Conservation (phyloP, 352 stramenopile genomes). For the Hyaloperonospora brassicae region DNA sequence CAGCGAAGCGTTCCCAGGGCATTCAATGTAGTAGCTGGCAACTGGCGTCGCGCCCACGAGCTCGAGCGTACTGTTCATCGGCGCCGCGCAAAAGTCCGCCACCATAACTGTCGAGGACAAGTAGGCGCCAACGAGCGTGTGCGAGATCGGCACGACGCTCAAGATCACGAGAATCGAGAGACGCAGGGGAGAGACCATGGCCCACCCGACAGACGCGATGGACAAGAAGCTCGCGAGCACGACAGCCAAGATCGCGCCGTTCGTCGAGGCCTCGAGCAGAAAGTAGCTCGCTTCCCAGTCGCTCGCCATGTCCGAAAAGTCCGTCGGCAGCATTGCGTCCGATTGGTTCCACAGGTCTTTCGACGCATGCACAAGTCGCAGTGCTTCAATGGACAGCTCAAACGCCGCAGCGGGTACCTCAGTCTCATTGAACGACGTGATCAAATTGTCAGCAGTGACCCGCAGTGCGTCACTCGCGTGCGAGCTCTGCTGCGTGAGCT, state of each 20-base stretch:
- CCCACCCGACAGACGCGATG: constrained; percentile 75
- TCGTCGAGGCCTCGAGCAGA: constrained; percentile 73
- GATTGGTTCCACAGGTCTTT: constrained; percentile 52
- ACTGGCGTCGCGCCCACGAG: constrained; percentile 45
- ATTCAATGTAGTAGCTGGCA: constrained; percentile 60
- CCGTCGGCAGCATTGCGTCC: constrained; percentile 38
- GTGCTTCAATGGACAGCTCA: constrained; percentile 51
- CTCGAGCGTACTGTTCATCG: constrained; percentile 50
- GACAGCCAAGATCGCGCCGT: constrained; percentile 67
- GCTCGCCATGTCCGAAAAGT: constrained; percentile 45
- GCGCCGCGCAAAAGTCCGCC: constrained; percentile 69
- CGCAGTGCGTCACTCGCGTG: constrained; percentile 36
- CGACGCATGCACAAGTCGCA: constrained; percentile 47
- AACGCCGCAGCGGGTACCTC: constrained; percentile 56
- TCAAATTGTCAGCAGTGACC: constrained; percentile 41
- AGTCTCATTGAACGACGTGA: constrained; percentile 65
- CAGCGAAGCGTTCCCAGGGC: constrained; percentile 40
- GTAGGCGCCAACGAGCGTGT: constrained; percentile 74
- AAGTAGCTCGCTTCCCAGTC: constrained; percentile 75
- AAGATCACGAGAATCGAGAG: constrained; percentile 71
- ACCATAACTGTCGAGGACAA: constrained; percentile 74
- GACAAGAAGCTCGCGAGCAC: constrained; percentile 67
- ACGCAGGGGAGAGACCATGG: constrained; percentile 62
- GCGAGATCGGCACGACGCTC: constrained; percentile 68
- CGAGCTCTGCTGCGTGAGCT: constrained; percentile 25